phyloP scores from a whole-genome alignment of 768 basidiomycete species.

The Collybia sordida region DNA sequence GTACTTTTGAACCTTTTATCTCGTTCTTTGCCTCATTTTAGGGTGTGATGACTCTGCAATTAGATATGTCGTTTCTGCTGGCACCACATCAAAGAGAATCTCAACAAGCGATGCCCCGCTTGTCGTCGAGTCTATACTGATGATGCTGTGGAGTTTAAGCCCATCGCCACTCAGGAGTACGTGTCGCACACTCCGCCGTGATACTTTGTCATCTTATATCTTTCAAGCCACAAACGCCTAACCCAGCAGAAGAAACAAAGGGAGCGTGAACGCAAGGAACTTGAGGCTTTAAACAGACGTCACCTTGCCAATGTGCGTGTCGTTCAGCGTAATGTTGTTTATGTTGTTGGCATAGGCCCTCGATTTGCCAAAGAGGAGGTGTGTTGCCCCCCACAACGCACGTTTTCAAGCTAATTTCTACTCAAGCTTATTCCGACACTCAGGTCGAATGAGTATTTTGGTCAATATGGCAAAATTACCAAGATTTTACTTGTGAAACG shows the following conservation, averaged over 20 bases:
- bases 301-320: constrained; percentile 92
- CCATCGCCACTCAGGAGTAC: constrained; percentile 93
- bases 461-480: constrained; percentile 97
- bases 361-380: constrained; percentile 97
- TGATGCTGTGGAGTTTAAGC: constrained; percentile 91
- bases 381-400: constrained; percentile 21
- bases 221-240: constrained; percentile 83
- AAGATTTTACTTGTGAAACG: constrained; percentile 94
- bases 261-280: constrained; percentile 94
- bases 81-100: constrained; percentile 96
- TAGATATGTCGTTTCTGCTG: constrained; percentile 99
- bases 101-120: constrained; percentile 95
- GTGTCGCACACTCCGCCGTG: constrained; percentile 31
- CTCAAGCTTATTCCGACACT: constrained; percentile 84
- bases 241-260: constrained; percentile 94
- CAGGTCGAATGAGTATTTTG: constrained; percentile 95
- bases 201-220: constrained; percentile 9
- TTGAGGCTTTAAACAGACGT: constrained; percentile 80
- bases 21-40: neutral
- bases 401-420: constrained; percentile 7
- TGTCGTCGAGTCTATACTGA: constrained; percentile 93
- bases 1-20: constrained; percentile 34
- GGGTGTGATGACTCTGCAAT: constrained; percentile 10
- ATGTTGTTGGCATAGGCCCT: constrained; percentile 93
- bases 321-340: constrained; percentile 95